Evolutionary conservation across 2,329 filamentous ascomycete species (phyloP).

Genomic region (Penicillium occitanis): DNA sequence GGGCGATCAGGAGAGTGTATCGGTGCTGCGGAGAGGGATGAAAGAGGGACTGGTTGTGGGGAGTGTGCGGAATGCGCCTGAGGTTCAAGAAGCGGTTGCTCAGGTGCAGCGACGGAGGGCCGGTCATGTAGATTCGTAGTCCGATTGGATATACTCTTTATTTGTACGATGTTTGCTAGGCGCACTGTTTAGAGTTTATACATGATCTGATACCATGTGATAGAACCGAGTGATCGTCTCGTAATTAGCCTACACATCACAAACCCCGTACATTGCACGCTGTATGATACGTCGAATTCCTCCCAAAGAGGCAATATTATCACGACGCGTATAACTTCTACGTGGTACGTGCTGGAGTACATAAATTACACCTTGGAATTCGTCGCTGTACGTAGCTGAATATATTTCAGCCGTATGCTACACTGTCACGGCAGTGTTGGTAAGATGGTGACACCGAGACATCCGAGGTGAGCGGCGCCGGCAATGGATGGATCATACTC

Average conservation of each 20-base stretch:
- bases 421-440: background rate
- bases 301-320: background rate
- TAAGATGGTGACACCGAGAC: constrained; percentile 4
- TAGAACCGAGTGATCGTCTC: background rate
- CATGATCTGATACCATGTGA: background rate
- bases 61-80: constrained; percentile 73
- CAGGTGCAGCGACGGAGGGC: constrained; percentile 61
- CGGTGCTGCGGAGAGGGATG: constrained; percentile 67
- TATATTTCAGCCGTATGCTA: background rate
- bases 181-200: background rate
- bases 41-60: constrained; percentile 88
- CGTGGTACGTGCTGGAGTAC: background rate
- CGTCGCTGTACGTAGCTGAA: background rate
- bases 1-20: constrained; percentile 65
- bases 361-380: background rate
- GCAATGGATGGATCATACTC: background rate
- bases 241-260: background rate
- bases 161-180: background rate
- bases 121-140: background rate
- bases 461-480: constrained; percentile 1
- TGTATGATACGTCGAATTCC: background rate
- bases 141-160: background rate
- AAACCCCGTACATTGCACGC: background rate
- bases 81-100: constrained; percentile 77
- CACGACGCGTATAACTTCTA: background rate